Base-by-base conservation (phyloP, 2,329 filamentous ascomycete species). In the Alternaria infectoria region DNA sequence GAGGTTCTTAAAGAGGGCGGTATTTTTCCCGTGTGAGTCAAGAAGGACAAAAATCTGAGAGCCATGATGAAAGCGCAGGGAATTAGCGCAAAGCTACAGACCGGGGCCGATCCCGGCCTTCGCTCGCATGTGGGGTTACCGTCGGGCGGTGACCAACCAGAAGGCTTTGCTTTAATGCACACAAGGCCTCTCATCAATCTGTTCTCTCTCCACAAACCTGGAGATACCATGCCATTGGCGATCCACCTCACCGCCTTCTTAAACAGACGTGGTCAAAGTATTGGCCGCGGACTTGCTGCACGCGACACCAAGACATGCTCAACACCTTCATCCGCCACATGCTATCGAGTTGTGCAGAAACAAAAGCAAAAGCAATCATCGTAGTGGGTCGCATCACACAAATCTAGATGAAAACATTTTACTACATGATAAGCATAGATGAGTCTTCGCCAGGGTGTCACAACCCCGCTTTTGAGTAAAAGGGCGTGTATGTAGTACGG, bases 11-110 rank as follows among this genome's bases (percentile, higher is more conserved):
- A n/a, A n/a, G n/a, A n/a, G n/a, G 62, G 51, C 63, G 61, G 61
- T 75, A 73, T 74, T 76, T 77, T n/a, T n/a, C 32, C 26, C 19
- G 59, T 65, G 75, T 79, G 77, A 79, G 71, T 79, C 77, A 79
- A 78, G 68, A 58, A 67, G 57, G 57, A 64, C 61, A 71, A 75
- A 77, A 75, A 72, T 76, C 72, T 77, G 67, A 59, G 47, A 57
- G 64, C 70, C 69, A 77, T 75, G 74, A 76, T 76, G 74, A 74
- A 72, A 75, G 30, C 0, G 30, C 30, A 32, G 30, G 30, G n/a
- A n/a, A n/a, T 0, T 32, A 32, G 30, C 30, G 30, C 30, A 32
- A 32, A 32, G 30, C 30, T 32, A 32, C 30, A 32, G 30, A 32
- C 30, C 30, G 30, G 30, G 30, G 30, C 30, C 30, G 30, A 32